These are phyloP conservation scores for Scenedesmus sp. DNA, from an alignment of 163 green algal genomes.

Conservation along the genomic window DNA sequence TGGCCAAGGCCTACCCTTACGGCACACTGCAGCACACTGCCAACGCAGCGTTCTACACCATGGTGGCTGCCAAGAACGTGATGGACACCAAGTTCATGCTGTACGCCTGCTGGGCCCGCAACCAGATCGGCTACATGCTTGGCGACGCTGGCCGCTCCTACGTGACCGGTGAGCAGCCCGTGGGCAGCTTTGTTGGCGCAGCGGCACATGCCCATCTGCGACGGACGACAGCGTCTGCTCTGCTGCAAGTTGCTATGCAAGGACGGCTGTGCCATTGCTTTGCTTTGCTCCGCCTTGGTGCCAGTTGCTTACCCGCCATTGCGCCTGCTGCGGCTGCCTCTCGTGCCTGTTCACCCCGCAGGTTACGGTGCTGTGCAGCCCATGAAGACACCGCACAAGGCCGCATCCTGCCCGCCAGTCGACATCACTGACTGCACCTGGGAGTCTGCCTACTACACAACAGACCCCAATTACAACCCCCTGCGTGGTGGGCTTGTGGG, in stretches of 20 bases:
- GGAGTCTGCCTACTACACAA: constrained; percentile 61
- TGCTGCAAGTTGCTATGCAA: not conserved
- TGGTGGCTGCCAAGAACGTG: constrained; percentile 55
- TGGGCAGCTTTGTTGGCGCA: not conserved
- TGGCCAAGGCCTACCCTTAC: constrained; percentile 56
- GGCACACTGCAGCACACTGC: constrained; percentile 59
- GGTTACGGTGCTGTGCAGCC: constrained; percentile 54
- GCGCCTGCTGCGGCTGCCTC: not conserved
- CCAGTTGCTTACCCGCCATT: not conserved
- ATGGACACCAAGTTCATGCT: constrained; percentile 58
- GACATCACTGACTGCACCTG: constrained; percentile 60
- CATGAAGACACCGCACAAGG: constrained; percentile 58
- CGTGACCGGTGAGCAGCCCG: constrained; percentile 27
- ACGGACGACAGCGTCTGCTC: not conserved
- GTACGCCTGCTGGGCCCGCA: constrained; percentile 57
- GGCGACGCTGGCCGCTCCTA: constrained; percentile 56
- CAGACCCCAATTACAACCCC: constrained; percentile 57
- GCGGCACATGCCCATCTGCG: not conserved
- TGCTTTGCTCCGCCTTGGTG: too few relatives aligned
- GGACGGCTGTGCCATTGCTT: too few relatives aligned
- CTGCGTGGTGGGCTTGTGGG: constrained; percentile 57
- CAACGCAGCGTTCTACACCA: constrained; percentile 54
- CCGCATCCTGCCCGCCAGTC: constrained; percentile 51
- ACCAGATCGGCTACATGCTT: constrained; percentile 61
- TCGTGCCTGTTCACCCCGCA: not conserved